Conservation (phyloP, 1,139 yeast genomes). For the Scheffersomyces illinoinensis region DNA sequence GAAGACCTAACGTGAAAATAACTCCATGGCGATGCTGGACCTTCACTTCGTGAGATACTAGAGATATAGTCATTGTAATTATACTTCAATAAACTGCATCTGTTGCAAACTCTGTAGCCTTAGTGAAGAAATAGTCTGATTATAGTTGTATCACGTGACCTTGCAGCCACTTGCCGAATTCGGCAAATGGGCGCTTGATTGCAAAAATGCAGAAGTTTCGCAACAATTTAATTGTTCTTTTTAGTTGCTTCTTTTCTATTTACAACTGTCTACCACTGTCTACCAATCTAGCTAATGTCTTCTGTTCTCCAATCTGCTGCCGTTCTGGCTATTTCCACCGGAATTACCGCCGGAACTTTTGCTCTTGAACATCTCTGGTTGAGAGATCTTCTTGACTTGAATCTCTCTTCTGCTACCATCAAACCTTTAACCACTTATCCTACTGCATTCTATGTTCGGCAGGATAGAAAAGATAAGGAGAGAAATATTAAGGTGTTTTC, state of each 20-base stretch:
- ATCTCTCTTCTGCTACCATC: constrained; percentile 36
- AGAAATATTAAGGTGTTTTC: constrained; percentile 52
- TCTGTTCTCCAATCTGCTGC: constrained; percentile 43
- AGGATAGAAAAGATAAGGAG: constrained; percentile 48
- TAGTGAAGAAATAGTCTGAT: not conserved
- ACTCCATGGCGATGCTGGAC: not conserved
- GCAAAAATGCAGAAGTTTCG: not conserved
- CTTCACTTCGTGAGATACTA: not conserved
- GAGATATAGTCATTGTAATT: not conserved
- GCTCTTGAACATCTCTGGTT: constrained; percentile 40
- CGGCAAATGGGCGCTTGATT: not conserved
- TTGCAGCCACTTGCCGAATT: not conserved
- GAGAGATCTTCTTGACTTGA: constrained; percentile 34
- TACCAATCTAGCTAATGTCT: constrained; percentile 10
- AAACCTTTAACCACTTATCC: constrained; percentile 42
- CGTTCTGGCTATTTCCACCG: constrained; percentile 38
- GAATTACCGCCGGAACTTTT: constrained; percentile 38
- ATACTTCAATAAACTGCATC: not conserved
- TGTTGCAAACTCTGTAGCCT: not conserved
- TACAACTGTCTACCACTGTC: not conserved
- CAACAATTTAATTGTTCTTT: not conserved
- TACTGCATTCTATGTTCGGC: constrained; percentile 43
- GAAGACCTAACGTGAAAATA: not conserved
- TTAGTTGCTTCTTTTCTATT: not conserved
- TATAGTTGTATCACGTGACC: not conserved